Base-by-base conservation (phyloP, 345 rosid species). In the Zanthoxylum bungeanum region DNA sequence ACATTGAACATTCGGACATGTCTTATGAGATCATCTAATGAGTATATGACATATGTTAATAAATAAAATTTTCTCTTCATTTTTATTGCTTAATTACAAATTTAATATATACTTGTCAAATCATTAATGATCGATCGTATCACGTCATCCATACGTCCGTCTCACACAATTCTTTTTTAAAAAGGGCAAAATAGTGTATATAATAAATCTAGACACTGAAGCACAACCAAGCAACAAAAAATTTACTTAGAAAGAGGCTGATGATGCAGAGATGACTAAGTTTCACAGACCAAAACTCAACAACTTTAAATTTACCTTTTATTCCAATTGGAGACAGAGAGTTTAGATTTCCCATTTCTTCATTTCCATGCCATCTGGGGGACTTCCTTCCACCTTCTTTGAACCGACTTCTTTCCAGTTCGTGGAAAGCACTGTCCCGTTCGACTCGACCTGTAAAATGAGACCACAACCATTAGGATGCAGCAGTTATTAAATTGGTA, bases 301-400 rank as follows among this genome's bases (percentile, higher is more conserved):
- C 36, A 31, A 44, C 5, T 68, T 59, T 52, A 64, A 14, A 34
- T 68, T 65, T 72, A n/a, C n/a, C 61, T 75, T 1, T 44, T 7
- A 44, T 12, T 39, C 52, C 34, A 3, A 33, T 16, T 25, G 4
- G n/a, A n/a, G 46, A 11, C 9, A 31, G 67, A 2, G 42, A 61
- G 49, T 17, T 77, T 73, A 88, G 60, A 61, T 58, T 73, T 91
- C 98, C 98, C 99, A 92, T 75, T 88, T 89, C 87, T 77, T 92
- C 85, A 94, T 75, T 78, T 94, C 93, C 98, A 94, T 94, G 50
- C 98, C 98, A 9, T 90, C 97, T 0, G 97, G 97, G 42, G 98
- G 87, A 65, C 97, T 92, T 73, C 98, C 97, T 67, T 90, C 93
- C 40, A 92, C 90, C 82, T 80, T 89, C 96, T 94, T 89, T 0